Percentiles rank a stretch among this genome's conserved stretches.
Conservation (phyloP, 108 stramenopile genomes). For the Mayamaea pseudoterrestris region DNA sequence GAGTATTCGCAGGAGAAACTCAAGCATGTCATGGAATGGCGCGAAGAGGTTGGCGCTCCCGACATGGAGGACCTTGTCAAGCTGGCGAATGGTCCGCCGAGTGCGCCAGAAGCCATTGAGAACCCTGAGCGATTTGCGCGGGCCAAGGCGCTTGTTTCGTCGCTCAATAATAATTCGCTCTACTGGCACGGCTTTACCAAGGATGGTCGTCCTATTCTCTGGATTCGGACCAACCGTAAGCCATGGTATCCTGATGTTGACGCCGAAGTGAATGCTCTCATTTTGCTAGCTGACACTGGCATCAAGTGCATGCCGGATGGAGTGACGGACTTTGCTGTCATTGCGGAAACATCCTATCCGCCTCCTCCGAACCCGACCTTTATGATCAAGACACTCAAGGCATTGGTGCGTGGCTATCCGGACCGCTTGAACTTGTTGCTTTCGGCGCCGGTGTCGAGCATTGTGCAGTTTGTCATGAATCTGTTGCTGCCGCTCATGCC, state of each 20-base stretch:
- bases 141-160: slow-evolving; percentile 59
- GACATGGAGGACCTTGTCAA: slow-evolving; percentile 52
- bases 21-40: slow-evolving; percentile 74
- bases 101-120: slow-evolving; percentile 53
- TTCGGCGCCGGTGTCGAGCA: slow-evolving; percentile 67
- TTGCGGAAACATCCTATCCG: slow-evolving; percentile 68
- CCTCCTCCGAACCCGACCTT: slow-evolving; percentile 84
- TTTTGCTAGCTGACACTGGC: slow-evolving; percentile 74
- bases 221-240: slow-evolving; percentile 78
- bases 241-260: slow-evolving; percentile 85
- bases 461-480: slow-evolving; percentile 85
- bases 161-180: slow-evolving; percentile 54
- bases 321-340: slow-evolving; percentile 75
- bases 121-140: slow-evolving; percentile 49
- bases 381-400: slow-evolving; percentile 77
- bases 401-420: slow-evolving; percentile 74
- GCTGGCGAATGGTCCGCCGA: slow-evolving; percentile 61
- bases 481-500: slow-evolving; percentile 80
- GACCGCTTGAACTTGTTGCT: slow-evolving; percentile 64
- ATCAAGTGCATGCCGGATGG: slow-evolving; percentile 75
- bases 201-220: slow-evolving; percentile 74
- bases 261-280: slow-evolving; percentile 74
- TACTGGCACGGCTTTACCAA: slow-evolving; percentile 84
- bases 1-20: slow-evolving; percentile 82
- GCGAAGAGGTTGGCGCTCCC: slow-evolving; percentile 61